Evolutionary conservation across 1,139 yeast species (phyloP).

Genomic region (Scheffersomyces insectosa): DNA sequence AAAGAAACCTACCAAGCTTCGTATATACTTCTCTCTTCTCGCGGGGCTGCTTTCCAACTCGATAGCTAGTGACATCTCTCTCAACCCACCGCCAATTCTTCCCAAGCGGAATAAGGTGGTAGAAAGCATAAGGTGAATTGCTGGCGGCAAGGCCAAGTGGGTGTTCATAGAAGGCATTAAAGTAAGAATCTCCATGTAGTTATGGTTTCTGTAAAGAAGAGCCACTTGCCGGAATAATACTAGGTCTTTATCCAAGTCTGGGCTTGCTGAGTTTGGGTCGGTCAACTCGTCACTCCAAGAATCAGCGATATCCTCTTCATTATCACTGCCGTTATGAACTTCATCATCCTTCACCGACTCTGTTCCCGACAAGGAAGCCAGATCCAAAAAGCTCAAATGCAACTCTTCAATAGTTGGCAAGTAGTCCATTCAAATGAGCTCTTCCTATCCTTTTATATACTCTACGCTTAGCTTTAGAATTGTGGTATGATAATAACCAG

Average conservation of each 20-base stretch:
- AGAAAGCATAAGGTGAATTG: constrained; percentile 17
- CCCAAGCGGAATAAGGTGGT: constrained; percentile 26
- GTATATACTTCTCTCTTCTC: constrained; percentile 17
- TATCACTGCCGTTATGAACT: not conserved
- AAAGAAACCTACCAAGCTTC: constrained; percentile 17
- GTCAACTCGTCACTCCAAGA: not conserved
- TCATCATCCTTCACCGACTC: too few relatives aligned
- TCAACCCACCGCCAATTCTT: constrained; percentile 23
- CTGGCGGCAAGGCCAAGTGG: constrained; percentile 5
- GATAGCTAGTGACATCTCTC: constrained; percentile 28
- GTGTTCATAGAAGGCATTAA: constrained; percentile 10
- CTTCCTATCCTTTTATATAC: too few relatives aligned
- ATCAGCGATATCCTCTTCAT: not conserved
- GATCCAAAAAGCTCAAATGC: constrained; percentile 1
- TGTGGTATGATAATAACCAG: too few relatives aligned
- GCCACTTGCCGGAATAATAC: constrained; percentile 5
- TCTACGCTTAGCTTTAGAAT: too few relatives aligned
- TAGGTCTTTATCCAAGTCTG: not conserved
- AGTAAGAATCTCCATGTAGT: constrained; percentile 15
- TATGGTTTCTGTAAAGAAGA: constrained; percentile 10
- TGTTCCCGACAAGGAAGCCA: not conserved
- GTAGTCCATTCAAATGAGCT: not conserved
- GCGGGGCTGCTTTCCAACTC: constrained; percentile 21
- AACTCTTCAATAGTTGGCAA: constrained; percentile 2
- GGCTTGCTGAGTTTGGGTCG: not conserved